Base-by-base conservation (phyloP, 257 asterid species). In the Leonotis leonurus region DNA sequence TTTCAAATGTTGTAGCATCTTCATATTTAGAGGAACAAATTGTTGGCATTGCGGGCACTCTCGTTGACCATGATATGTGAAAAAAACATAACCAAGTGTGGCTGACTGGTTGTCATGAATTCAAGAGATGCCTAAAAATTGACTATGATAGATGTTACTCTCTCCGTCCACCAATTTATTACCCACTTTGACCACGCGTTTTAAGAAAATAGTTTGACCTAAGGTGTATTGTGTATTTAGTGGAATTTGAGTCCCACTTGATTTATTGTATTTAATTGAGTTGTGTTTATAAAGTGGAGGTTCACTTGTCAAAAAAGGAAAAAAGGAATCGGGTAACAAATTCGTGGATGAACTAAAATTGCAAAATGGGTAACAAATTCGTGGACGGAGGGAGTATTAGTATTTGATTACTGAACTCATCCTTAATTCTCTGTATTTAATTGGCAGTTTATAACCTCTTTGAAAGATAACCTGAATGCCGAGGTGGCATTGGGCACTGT, bases 401-500 rank as follows among this genome's bases (percentile, higher is more conserved):
- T 72, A 41, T 52, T 30, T 62, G 60, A 61, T 67, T 52, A 35
- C 29, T 73, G 60, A 27, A n/a, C 11, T 55, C 64, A 56, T 36
- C 60, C 40, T 59, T 62, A 43, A 37, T 46, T 60, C 49, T 24
- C 26, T 67, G 39, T 65, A 43, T 68, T 40, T 41, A 7, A 59
- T 68, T 73, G 72, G 74, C 90, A 92, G 99, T 92, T 92, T 65
- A 92, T 92, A 75, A 89, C 69, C 69, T 89, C 99, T 41, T 76
- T 92, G 87, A 92, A 89, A 75, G 97, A 92, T 75, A 92, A 92
- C 78, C 73, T 92, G 64, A 92, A 92, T 77, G 99, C 99, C 16
- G 99, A 92, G 88, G 99, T 92, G 81, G 95, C 95, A 74, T 80
- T 89, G 70, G 99, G 99, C 64, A 92, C 99, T 49, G 97, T 92